These are phyloP conservation scores for Panaeolus cyanescens DNA, from an alignment of 768 basidiomycete genomes.

Conservation along the genomic window DNA sequence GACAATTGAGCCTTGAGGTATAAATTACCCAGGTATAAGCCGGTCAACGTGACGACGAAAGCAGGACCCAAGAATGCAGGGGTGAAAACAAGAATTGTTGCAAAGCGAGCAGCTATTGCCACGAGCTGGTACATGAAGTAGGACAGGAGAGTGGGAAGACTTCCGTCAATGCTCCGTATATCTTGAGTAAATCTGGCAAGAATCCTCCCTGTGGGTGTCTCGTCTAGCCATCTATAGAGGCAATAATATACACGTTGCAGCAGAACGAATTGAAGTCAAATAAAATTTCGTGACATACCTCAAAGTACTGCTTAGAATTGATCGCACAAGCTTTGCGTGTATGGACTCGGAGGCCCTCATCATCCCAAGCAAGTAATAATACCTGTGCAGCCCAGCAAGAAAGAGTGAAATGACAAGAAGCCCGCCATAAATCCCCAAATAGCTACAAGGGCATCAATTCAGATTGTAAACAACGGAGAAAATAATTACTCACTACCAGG, in stretches of 20 bases:
- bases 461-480: not conserved
- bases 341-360: conserved; percentile 28
- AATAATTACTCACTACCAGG: conserved; percentile 26
- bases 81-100: conserved; percentile 40
- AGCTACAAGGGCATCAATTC: not conserved
- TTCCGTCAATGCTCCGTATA: conserved; percentile 46
- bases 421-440: not conserved
- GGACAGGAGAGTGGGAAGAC: conserved; percentile 27
- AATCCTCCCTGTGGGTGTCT: conserved; percentile 7
- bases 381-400: not conserved
- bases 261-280: too few relatives aligned
- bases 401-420: not conserved
- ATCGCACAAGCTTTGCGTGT: conserved; percentile 7
- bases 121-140: conserved; percentile 26
- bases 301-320: conserved; percentile 10
- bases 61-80: conserved; percentile 47
- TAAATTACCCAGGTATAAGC: conserved; percentile 41
- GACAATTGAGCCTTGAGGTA: conserved; percentile 46
- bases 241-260: too few relatives aligned
- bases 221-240: conserved; percentile 34
- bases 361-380: conserved; percentile 39
- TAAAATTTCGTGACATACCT: conserved; percentile 6
- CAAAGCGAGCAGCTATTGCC: conserved; percentile 30
- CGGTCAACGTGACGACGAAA: conserved; percentile 39
- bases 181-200: conserved; percentile 1